phyloP scores from a whole-genome alignment of 768 basidiomycete species.

The Antrodiella citrinella region DNA sequence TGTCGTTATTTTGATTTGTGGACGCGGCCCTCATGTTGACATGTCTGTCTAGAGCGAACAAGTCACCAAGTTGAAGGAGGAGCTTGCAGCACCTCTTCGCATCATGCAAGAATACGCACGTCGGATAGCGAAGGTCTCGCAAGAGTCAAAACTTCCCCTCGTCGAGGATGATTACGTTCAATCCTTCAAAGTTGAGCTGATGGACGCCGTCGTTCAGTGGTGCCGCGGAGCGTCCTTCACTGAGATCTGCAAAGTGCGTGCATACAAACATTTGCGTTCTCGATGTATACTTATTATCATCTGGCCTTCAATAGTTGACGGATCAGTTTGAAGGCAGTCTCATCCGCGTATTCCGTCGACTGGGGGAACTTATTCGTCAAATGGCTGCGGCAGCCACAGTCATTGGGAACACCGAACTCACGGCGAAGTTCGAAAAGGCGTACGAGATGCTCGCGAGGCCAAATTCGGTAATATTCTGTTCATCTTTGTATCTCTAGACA shows the following conservation, averaged over 20 bases:
- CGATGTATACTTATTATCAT: neutral
- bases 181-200: constrained; percentile 96
- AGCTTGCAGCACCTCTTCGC: constrained; percentile 85
- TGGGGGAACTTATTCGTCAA: constrained; percentile 91
- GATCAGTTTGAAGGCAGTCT: constrained; percentile 96
- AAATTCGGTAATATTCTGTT: constrained; percentile 90
- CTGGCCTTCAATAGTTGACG: constrained; percentile 79
- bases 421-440: constrained; percentile 88
- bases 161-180: constrained; percentile 93
- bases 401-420: constrained; percentile 89
- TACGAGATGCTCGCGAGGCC: constrained; percentile 91
- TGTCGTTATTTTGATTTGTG: constrained; percentile 6
- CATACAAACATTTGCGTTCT: neutral
- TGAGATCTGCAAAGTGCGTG: constrained; percentile 86
- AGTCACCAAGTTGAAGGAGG: constrained; percentile 80
- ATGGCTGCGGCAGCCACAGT: constrained; percentile 95
- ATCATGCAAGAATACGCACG: constrained; percentile 94
- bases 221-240: constrained; percentile 95
- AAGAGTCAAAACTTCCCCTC: constrained; percentile 83
- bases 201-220: constrained; percentile 98
- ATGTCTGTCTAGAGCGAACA: constrained; percentile 63
- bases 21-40: neutral
- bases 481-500: constrained; percentile 66
- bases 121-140: constrained; percentile 94
- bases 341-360: constrained; percentile 90